Conservation (phyloP, 2,329 filamentous ascomycete species). For the Alternaria novae-zelandiae region DNA sequence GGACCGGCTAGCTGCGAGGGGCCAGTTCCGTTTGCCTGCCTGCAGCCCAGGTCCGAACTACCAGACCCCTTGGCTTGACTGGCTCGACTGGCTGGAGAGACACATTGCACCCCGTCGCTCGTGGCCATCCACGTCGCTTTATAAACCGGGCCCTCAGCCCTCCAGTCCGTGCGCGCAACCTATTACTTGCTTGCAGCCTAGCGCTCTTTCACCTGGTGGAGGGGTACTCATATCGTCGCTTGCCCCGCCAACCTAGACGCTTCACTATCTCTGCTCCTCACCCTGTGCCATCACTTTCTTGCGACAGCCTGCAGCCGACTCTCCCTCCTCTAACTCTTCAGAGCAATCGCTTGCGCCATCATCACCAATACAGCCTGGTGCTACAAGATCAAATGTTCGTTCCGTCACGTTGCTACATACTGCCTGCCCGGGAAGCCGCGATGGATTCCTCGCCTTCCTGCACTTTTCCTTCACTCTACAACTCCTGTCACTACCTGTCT, state of each 20-base stretch:
- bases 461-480: conserved; percentile 23
- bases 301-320: conserved; percentile 21
- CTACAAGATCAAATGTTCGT: conserved; percentile 49
- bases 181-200: conserved; percentile 22
- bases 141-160: conserved; percentile 12
- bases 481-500: conserved; percentile 27
- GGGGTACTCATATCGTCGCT: conserved; percentile 37
- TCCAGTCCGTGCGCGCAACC: conserved; percentile 25
- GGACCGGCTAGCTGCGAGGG: conserved; percentile 3
- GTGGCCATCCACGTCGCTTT: conserved; percentile 13
- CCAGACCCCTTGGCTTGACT: conserved; percentile 7
- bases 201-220: conserved; percentile 39
- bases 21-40: conserved; percentile 10
- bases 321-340: conserved; percentile 18
- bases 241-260: conserved; percentile 39
- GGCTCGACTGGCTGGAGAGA: conserved; percentile 15
- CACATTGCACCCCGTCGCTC: conserved; percentile 12
- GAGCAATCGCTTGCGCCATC: conserved; percentile 33
- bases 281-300: conserved; percentile 18
- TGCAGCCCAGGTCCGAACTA: conserved; percentile 17
- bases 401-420: conserved; percentile 45
- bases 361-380: conserved; percentile 33
- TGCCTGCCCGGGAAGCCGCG: conserved; percentile 36
- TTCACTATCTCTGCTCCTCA: conserved; percentile 32
- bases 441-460: conserved; percentile 36